phyloP scores from a whole-genome alignment of 208 protist species.

The Crithidia sp. region DNA sequence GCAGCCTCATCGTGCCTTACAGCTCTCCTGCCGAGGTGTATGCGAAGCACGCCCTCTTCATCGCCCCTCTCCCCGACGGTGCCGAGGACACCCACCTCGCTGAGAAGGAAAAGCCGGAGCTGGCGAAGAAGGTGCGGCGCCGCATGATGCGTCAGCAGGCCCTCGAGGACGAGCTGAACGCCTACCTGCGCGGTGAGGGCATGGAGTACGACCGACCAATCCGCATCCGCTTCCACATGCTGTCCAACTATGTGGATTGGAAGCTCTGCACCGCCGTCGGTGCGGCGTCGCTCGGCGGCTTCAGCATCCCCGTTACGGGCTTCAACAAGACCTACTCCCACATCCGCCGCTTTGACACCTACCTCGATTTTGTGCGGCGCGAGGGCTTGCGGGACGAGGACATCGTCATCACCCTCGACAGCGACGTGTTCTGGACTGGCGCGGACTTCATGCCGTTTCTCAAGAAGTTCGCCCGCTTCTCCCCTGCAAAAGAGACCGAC shows the following conservation, averaged over 20 bases:
- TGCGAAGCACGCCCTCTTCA: not conserved
- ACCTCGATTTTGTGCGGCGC: constrained; percentile 32
- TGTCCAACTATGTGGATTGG: constrained; percentile 31
- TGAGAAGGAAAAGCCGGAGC: not conserved
- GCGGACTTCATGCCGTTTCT: constrained; percentile 43
- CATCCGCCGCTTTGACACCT: constrained; percentile 29
- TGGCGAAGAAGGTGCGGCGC: constrained; percentile 9
- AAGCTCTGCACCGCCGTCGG: constrained; percentile 35
- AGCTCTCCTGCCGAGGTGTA: constrained; percentile 10
- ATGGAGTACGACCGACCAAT: constrained; percentile 11
- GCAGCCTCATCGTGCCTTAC: constrained; percentile 15
- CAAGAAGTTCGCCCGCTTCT: constrained; percentile 38
- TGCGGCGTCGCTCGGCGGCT: constrained; percentile 32
- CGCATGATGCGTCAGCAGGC: constrained; percentile 15
- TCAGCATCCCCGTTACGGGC: constrained; percentile 31
- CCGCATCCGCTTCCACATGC: constrained; percentile 24
- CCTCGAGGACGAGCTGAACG: constrained; percentile 21
- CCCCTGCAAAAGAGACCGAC: constrained; percentile 22
- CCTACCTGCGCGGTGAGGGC: constrained; percentile 7
- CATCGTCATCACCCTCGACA: constrained; percentile 42
- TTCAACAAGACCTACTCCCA: constrained; percentile 39
- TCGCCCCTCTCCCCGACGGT: constrained; percentile 6
- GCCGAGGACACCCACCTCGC: not conserved
- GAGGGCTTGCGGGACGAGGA: constrained; percentile 41
- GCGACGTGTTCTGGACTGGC: constrained; percentile 41